Percentiles rank a stretch among this genome's conserved stretches.
Conservation (phyloP, 345 rosid species). For the Cochlearia excelsa region DNA sequence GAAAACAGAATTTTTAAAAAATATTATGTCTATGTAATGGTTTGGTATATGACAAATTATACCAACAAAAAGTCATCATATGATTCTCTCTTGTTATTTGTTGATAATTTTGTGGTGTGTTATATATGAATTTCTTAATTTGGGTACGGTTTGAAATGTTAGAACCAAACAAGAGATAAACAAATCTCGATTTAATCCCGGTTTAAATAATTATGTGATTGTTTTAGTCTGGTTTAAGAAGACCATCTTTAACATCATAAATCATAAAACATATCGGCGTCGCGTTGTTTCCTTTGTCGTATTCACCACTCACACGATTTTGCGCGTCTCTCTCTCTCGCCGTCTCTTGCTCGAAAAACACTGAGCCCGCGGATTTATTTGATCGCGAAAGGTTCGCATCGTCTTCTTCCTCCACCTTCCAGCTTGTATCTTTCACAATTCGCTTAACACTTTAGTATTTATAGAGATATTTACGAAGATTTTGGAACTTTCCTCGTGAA, state of each 20-base stretch:
- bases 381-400: not conserved
- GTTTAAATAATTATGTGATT: not conserved
- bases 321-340: not conserved
- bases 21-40: not conserved
- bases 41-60: no score
- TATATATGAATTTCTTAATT: no score
- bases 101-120: no score
- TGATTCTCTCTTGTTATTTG: no score
- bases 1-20: no score
- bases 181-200: not conserved
- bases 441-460: not conserved
- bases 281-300: not conserved
- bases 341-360: not conserved
- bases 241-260: not conserved
- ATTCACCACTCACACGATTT: not conserved
- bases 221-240: not conserved
- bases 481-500: not conserved
- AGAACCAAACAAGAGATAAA: not conserved
- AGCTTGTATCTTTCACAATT: not conserved
- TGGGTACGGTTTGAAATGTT: no score
- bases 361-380: not conserved
- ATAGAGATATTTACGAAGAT: not conserved
- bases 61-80: no score
- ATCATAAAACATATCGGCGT: not conserved
- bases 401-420: conserved; percentile 3